A percentile compares a stretch with the other conserved stretches of the same genome.
phyloP scores from a whole-genome alignment of 83 land plant genomes.

The Larix sibirica region DNA sequence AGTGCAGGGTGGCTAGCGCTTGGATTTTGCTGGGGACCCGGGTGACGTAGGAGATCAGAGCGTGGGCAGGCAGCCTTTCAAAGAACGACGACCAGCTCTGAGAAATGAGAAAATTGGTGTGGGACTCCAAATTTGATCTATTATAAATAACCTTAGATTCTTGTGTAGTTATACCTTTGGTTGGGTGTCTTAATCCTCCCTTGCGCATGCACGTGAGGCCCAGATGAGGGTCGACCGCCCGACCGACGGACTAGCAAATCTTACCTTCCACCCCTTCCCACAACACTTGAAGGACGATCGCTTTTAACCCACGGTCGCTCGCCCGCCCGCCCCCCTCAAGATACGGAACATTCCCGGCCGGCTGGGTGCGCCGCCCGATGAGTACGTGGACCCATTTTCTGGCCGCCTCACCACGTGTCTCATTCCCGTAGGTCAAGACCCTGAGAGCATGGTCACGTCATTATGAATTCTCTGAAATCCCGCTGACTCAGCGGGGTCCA shows the following conservation, averaged over 20 bases:
- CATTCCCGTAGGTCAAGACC: not conserved
- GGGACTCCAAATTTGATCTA: not conserved
- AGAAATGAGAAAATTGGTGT: not conserved
- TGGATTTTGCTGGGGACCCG: conserved; percentile 2
- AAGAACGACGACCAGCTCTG: conserved; percentile 5
- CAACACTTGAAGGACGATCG: not conserved
- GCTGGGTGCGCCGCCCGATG: conserved; percentile 20
- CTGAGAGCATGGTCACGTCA: not conserved
- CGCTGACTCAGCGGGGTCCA: not conserved
- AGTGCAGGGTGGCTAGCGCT: conserved; percentile 9
- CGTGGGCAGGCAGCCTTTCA: not conserved
- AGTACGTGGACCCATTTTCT: conserved; percentile 5
- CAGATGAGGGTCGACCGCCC: no score
- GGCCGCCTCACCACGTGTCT: not conserved
- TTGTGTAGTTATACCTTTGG: no score
- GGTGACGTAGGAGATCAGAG: not conserved
- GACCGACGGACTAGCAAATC: no score
- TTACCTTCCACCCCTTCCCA: conserved; percentile 5
- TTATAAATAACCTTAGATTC: no score
- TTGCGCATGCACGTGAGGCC: no score
- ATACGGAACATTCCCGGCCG: conserved; percentile 3
- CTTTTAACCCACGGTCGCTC: conserved; percentile 12
- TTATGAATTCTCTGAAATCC: not conserved
- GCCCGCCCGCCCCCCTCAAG: conserved; percentile 1
- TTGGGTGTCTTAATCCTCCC: no score